Conservation (phyloP, 23 red algal species). For the Gracilaria domingensis region DNA sequence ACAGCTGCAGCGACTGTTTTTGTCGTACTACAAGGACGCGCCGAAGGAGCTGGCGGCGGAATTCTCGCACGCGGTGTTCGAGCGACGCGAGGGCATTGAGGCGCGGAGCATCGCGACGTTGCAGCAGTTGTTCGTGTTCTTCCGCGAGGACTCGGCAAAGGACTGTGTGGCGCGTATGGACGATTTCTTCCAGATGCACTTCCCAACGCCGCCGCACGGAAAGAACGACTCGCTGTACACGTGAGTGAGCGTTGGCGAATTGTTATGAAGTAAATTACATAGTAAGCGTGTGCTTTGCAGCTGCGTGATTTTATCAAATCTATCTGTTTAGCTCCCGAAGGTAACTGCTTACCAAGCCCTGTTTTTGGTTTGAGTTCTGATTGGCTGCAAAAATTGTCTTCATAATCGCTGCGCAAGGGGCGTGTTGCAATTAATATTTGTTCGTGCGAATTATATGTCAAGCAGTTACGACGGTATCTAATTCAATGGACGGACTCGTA, state of each 20-base stretch:
- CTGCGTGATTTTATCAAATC: too few species aligned
- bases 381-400: too few species aligned
- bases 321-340: too few species aligned
- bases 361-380: too few species aligned
- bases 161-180: slow-evolving; percentile 19
- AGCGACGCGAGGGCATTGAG: slow-evolving; percentile 16
- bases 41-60: slow-evolving; percentile 1
- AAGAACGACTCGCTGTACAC: slow-evolving; percentile 7
- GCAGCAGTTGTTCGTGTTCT: slow-evolving; percentile 67
- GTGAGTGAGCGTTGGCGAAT: background rate
- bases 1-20: slow-evolving; percentile 51
- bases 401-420: too few species aligned
- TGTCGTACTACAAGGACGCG: slow-evolving; percentile 60
- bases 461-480: too few species aligned
- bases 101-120: slow-evolving; percentile 63
- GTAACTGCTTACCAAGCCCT: too few species aligned
- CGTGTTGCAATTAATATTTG: too few species aligned
- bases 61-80: slow-evolving; percentile 53
- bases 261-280: too few species aligned
- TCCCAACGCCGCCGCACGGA: background rate
- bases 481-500: too few species aligned
- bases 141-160: slow-evolving; percentile 13
- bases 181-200: slow-evolving; percentile 45
- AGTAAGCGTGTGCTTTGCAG: too few species aligned
- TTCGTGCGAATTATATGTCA: too few species aligned